phyloP scores from a whole-genome alignment of 305 asterid genomes.

The Fraxinus ornus region DNA sequence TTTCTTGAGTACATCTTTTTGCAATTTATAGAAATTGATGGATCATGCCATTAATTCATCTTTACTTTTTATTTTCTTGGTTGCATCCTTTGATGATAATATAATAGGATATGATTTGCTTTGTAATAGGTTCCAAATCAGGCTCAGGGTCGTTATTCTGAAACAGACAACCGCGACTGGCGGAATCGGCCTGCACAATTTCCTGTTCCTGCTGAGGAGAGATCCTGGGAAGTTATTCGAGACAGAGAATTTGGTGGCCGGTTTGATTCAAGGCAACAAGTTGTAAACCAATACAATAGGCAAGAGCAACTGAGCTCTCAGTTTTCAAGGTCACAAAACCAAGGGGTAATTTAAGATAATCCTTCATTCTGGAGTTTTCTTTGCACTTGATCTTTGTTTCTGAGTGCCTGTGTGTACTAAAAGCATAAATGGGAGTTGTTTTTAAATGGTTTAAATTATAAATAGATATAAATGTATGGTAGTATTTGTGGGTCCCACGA shows the following conservation, averaged over 20 bases:
- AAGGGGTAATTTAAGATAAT: constrained; percentile 49
- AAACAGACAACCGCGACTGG: constrained; percentile 89
- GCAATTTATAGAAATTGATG: constrained; percentile 5
- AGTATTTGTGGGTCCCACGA: not conserved
- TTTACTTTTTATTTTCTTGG: not conserved
- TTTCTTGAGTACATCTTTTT: not conserved
- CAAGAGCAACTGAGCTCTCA: constrained; percentile 59
- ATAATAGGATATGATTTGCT: not conserved
- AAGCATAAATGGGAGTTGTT: not conserved
- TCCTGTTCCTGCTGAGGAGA: constrained; percentile 61
- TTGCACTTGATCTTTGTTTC: not conserved
- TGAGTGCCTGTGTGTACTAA: not conserved
- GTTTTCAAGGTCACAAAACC: constrained; percentile 56
- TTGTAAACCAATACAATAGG: constrained; percentile 53
- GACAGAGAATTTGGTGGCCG: constrained; percentile 44
- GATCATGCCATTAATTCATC: not conserved
- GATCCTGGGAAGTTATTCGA: constrained; percentile 62
- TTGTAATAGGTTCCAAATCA: constrained; percentile 41
- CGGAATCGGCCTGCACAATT: constrained; percentile 61
- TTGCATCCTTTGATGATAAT: not conserved
- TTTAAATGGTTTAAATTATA: not conserved
- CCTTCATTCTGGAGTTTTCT: not conserved
- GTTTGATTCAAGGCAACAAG: constrained; percentile 60
- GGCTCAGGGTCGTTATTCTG: constrained; percentile 64
- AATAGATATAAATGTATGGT: not conserved